Evolutionary conservation across 1,139 yeast species (phyloP), one percentile per base, ranked within the genome.

Genomic region (Hansenula anomala): DNA sequence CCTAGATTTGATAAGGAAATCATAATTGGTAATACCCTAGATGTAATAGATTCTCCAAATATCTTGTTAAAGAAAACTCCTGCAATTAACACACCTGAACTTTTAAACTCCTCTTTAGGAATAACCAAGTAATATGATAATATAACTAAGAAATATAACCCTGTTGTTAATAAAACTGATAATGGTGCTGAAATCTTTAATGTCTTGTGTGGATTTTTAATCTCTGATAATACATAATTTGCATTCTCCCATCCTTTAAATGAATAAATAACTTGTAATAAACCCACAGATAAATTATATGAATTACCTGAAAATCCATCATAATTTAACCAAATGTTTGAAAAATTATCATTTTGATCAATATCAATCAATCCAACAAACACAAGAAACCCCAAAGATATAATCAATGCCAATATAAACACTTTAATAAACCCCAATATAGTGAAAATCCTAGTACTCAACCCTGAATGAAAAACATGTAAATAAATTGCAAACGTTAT

Each of bases 181-280:
- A 66, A 47, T 0, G 78, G 78, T 2, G 77, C 77, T 2, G 75
- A 72, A 7, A 71, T 54, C 10, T 73, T 69, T 33, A 73, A 56
- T 0, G 73, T 73, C 34, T 64, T 66, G 38, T 66, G 66, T 0
- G 78, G 78, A 44, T 72, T 69, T 39, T 65, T 67, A 26, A 74
- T 69, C 43, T 74, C 80, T 45, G 66, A 68, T 1, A 76, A 59
- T 6, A 71, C 78, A 3, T 74, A 69, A 46, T 73, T 78, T 8
- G 74, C 75, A 32, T 73, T 60, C 41, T 75, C 79, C 86, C 86
- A 79, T 5, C 86, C 86, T 15, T 75, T 64, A 45, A 73, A 77
- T 0, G 84, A 75, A 55, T 76, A 79, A 23, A 75, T 66, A 1
- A 80, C 75, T 45, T 79, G 71, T 22, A 78, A 63, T 18, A 79